Conservation (phyloP, 73 alveolate species). For the Stentor roeselii region DNA sequence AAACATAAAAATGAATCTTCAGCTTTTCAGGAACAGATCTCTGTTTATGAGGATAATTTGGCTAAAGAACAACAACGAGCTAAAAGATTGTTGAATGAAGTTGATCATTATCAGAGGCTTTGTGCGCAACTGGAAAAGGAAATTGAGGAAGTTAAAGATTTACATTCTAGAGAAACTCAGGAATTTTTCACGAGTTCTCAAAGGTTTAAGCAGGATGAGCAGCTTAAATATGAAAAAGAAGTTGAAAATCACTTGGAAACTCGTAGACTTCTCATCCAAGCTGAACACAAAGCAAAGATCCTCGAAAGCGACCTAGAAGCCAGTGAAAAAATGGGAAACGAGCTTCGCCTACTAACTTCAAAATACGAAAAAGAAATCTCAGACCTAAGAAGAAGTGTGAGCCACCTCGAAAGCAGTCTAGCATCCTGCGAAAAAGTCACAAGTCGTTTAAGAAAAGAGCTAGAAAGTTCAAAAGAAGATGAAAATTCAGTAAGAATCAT, state of each 20-base stretch:
- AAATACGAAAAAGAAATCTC: conserved; percentile 6
- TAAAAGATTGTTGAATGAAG: neutral
- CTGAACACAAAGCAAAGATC: neutral
- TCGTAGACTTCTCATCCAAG: neutral
- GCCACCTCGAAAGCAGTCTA: neutral
- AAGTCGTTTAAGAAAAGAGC: neutral
- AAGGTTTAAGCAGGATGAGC: conserved; percentile 20
- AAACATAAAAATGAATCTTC: neutral
- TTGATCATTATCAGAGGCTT: neutral
- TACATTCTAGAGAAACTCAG: neutral
- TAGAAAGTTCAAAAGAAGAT: conserved; percentile 14
- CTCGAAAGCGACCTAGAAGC: neutral
- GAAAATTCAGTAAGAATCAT: neutral
- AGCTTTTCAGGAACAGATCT: conserved; percentile 12
- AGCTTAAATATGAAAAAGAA: neutral
- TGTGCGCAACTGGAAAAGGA: neutral
- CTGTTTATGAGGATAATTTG: neutral
- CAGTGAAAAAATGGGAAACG: neutral
- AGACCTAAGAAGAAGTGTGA: neutral
- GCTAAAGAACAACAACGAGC: neutral
- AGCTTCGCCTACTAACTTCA: neutral
- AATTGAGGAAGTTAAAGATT: neutral
- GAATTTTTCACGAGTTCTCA: neutral
- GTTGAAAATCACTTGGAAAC: neutral
- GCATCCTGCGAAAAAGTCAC: neutral